Conservation (phyloP, 495 filamentous ascomycete species). For the Talaromyces ruber region DNA sequence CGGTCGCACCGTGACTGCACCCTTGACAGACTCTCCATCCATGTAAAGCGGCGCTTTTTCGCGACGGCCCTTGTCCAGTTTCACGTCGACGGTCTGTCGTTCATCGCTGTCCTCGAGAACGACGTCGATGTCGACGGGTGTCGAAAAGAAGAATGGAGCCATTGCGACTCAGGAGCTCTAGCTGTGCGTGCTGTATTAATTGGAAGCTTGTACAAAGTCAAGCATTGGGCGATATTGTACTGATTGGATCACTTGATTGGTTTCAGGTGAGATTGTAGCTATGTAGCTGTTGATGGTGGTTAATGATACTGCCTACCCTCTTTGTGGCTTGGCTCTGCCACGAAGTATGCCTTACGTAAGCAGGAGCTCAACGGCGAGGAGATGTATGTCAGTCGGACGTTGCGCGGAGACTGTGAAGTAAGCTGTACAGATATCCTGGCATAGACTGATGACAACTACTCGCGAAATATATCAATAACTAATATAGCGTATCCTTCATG, state of each 20-base stretch:
- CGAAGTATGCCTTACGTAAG: neutral
- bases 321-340: neutral
- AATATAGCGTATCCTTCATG: neutral
- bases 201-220: neutral
- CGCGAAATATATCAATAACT: no score
- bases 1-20: constrained; percentile 84
- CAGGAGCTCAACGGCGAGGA: neutral
- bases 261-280: neutral
- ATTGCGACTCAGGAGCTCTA: constrained; percentile 33
- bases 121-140: constrained; percentile 97
- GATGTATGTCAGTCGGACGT: neutral
- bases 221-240: neutral
- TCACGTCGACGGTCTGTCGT: constrained; percentile 89
- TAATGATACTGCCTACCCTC: neutral
- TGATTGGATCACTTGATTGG: neutral
- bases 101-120: constrained; percentile 93
- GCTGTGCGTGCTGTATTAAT: neutral
- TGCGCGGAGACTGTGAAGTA: neutral
- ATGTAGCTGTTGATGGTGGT: neutral
- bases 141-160: constrained; percentile 94
- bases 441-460: neutral
- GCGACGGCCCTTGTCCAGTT: constrained; percentile 91
- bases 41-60: constrained; percentile 96
- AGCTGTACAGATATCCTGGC: neutral
- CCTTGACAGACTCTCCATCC: constrained; percentile 97